A percentile compares a stretch with the other conserved stretches of the same genome.
Conservation (phyloP, 1,139 yeast genomes). For the Scheffersomyces titani region DNA sequence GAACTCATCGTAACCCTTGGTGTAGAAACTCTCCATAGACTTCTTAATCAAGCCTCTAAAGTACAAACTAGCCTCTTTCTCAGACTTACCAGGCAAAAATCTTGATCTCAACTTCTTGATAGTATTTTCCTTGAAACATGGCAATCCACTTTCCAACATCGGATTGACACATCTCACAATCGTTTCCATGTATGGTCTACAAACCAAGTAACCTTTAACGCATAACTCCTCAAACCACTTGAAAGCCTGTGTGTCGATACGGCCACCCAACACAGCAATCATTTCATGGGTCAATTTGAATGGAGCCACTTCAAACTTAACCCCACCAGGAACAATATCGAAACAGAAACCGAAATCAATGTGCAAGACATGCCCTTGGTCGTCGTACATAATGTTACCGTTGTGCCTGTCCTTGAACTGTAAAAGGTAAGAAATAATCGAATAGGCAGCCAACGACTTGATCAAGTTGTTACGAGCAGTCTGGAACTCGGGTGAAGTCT, state of each 20-base stretch:
- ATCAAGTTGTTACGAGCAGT: conserved; percentile 90
- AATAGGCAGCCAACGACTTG: conserved; percentile 93
- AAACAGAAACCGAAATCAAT: conserved; percentile 98
- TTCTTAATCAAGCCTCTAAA: conserved; percentile 77
- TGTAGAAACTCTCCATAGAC: conserved; percentile 84
- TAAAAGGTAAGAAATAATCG: conserved; percentile 85
- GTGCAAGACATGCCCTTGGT: conserved; percentile 90
- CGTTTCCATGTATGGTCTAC: conserved; percentile 86
- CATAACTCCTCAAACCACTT: conserved; percentile 94
- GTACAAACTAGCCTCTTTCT: conserved; percentile 79
- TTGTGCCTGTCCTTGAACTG: conserved; percentile 98
- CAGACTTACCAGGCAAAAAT: conserved; percentile 79
- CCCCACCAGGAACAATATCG: conserved; percentile 99
- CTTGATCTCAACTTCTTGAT: conserved; percentile 75
- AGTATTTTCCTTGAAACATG: conserved; percentile 88
- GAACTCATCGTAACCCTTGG: conserved; percentile 97
- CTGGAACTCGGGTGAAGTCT: conserved; percentile 85
- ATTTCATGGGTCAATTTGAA: conserved; percentile 95
- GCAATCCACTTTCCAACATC: conserved; percentile 94
- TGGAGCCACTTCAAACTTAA: conserved; percentile 95
- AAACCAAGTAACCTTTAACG: conserved; percentile 87
- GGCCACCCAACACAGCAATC: conserved; percentile 95
- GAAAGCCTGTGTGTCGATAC: conserved; percentile 80
- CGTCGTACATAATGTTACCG: conserved; percentile 98
- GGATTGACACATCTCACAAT: conserved; percentile 86